phyloP scores from a whole-genome alignment of 1,284 basidiomycete species.

The Polyporus tsugae region DNA sequence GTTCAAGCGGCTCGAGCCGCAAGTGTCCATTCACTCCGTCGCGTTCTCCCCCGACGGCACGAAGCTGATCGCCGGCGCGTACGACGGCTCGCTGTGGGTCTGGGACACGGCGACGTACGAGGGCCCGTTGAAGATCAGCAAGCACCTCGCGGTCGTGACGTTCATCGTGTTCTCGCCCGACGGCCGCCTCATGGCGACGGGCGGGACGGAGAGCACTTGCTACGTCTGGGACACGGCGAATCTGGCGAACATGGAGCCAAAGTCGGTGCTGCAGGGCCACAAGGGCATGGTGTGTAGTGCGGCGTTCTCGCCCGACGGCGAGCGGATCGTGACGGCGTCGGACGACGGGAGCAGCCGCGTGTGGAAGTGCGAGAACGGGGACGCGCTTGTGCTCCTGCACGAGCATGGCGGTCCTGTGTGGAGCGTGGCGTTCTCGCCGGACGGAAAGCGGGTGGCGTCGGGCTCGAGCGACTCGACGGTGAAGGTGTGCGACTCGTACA shows the following conservation, averaged over 20 bases:
- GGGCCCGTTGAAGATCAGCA: conserved; percentile 11
- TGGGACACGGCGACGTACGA: conserved; percentile 36
- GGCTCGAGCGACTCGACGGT: conserved; percentile 30
- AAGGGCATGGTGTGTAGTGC: conserved; percentile 30
- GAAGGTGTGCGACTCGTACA: conserved; percentile 21
- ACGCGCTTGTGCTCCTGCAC: conserved; percentile 6
- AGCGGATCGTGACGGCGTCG: conserved; percentile 34
- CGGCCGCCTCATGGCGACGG: conserved; percentile 29
- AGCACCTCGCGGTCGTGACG: conserved; percentile 31
- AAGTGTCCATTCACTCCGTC: conserved; percentile 26
- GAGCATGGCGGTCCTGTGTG: conserved; percentile 16
- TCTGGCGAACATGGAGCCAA: conserved; percentile 11
- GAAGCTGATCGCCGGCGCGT: conserved; percentile 33
- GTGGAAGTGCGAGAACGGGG: conserved; percentile 28
- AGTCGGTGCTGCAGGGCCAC: conserved; percentile 26
- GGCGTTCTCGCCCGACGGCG: conserved; percentile 37
- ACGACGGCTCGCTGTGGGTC: conserved; percentile 34
- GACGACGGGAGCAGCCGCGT: conserved; percentile 29
- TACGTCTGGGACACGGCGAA: conserved; percentile 32
- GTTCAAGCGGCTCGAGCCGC: conserved; percentile 16
- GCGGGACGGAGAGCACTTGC: conserved; percentile 30
- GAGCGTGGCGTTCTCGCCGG: conserved; percentile 25
- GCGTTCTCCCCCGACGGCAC: conserved; percentile 38
- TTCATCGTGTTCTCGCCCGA: conserved; percentile 37
- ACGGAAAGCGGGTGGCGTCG: conserved; percentile 28